Evolutionary conservation across 192 early-diverging fungal genomes (phyloP).

Genomic region (Funneliformis mosseae): DNA sequence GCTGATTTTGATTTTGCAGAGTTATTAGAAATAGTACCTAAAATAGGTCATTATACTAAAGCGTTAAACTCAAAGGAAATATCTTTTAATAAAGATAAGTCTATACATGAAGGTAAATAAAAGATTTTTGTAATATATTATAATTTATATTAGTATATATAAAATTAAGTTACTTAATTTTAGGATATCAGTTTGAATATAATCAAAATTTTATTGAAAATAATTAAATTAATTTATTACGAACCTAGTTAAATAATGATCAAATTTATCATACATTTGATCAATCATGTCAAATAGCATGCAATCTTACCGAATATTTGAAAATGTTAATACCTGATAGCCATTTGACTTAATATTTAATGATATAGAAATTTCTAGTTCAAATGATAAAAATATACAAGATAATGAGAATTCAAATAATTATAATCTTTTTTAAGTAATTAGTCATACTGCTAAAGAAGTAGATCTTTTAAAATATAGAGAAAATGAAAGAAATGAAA

Average conservation of each 20-base stretch:
- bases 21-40: not conserved
- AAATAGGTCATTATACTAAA: not conserved
- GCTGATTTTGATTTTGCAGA: slow-evolving; percentile 13
- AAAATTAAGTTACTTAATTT: not conserved
- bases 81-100: slow-evolving; percentile 6
- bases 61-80: not conserved
- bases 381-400: too few species aligned
- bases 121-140: not conserved
- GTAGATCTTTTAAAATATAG: too few species aligned
- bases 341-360: too few species aligned
- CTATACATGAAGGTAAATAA: not conserved
- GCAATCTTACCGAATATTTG: not conserved
- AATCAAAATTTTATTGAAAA: not conserved
- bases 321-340: not conserved
- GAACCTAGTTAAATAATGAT: not conserved
- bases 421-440: too few species aligned
- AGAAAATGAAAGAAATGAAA: too few species aligned
- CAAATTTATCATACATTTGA: not conserved
- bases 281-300: not conserved
- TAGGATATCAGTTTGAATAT: not conserved
- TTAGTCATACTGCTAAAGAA: too few species aligned
- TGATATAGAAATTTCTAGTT: too few species aligned
- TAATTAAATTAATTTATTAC: not conserved
- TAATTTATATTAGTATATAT: not conserved
- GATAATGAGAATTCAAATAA: too few species aligned